Evolutionary conservation across 164 flowering plant species (phyloP), one percentile per base, ranked within the genome.

Genomic region (Umbellularia californica): DNA sequence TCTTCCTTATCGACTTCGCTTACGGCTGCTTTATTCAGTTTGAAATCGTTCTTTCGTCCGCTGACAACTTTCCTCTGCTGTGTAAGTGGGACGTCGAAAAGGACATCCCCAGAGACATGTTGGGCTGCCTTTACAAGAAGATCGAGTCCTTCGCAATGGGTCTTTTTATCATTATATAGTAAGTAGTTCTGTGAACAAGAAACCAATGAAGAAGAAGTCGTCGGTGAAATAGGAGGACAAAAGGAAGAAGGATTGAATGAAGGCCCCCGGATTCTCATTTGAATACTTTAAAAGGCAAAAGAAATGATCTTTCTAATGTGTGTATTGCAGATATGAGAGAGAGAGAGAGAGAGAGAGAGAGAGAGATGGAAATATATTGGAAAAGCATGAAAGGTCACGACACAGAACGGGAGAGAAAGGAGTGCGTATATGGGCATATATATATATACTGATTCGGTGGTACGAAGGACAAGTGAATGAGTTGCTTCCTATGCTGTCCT

Each of bases 21-120:
- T 19, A 73, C 30, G 11, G 76, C 64, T 14, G 79, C 66, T 15
- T 78, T 58, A 64, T 50, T 74, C 75, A 84, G 82, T n/a, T 60
- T 58, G 24, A 84, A 58, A 63, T 82, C 74, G 50, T 78, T 72
- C 60, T 79, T 83, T 47, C 87, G 79, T 71, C 87, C 76, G 2
- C 77, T 81, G 70, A 85, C 76, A 5, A 86, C 85, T 77, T 86
- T 83, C 68, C 74, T 80, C 77, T 80, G 47, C 47, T 41, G 90
- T 28, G 79, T 77, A 70, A 84, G 81, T 24, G 90, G 87, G 2
- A 84, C 82, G 70, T 82, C 85, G 70, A 86, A 77, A 33, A 70
- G n/a, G 2, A 70, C 74, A 64, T 23, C 12, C 24, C 67, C 25
- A 64, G 17, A 6, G 28, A 23, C 28, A 64, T 64, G 28, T 23